Evolutionary conservation across 441 rosid species (phyloP).

Genomic region (Pelargonium exstipulatum): DNA sequence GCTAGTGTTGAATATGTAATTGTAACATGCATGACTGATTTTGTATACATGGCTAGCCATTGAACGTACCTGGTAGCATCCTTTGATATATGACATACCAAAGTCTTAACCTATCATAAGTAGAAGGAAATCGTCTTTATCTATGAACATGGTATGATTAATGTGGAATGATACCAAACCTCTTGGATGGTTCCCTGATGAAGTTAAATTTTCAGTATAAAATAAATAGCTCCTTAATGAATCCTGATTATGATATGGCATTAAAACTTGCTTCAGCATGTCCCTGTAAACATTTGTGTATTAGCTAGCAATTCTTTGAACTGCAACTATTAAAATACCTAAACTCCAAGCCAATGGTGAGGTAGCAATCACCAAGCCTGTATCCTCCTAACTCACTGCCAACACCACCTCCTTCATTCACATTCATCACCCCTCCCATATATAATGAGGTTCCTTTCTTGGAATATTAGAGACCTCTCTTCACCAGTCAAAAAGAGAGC

Average conservation of each 20-base stretch:
- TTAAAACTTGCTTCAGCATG: neutral
- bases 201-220: slow-evolving; percentile 6
- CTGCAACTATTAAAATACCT: neutral
- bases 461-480: no score
- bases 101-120: neutral
- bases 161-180: no score
- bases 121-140: neutral
- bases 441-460: no score
- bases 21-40: neutral
- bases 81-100: neutral
- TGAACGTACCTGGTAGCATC: neutral
- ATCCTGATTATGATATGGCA: neutral
- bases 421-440: no score
- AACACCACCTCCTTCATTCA: no score
- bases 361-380: no score
- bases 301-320: slow-evolving; percentile 12
- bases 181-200: neutral
- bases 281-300: neutral
- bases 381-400: no score
- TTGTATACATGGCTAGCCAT: neutral
- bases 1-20: slow-evolving; percentile 7
- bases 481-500: no score
- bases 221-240: neutral
- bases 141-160: no score
- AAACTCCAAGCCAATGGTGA: no score